These are phyloP conservation scores for Pachysolen tannophilus DNA, from an alignment of 805 yeast genomes.

Conservation along the genomic window DNA sequence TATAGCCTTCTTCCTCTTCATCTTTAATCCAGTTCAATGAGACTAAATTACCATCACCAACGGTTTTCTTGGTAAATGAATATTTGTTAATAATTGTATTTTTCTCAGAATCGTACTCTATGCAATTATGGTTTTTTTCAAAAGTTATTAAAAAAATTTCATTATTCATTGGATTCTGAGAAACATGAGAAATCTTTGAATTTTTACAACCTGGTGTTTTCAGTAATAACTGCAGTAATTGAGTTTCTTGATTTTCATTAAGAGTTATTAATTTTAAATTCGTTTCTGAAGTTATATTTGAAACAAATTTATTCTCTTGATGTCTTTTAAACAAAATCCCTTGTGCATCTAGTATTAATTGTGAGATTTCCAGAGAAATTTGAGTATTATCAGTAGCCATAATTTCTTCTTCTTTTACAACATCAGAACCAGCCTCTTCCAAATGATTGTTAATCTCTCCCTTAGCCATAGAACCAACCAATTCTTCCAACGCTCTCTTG, in stretches of 20 bases:
- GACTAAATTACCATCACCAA: too few species aligned
- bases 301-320: constrained; percentile 13
- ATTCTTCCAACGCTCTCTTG: constrained; percentile 49
- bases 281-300: constrained; percentile 8
- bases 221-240: too few species aligned
- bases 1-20: too few species aligned
- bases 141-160: background rate
- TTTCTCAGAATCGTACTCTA: constrained; percentile 1
- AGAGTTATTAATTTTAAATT: background rate
- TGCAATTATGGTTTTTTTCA: constrained; percentile 5
- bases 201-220: constrained; percentile 8
- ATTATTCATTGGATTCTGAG: background rate
- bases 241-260: too few species aligned
- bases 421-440: constrained; percentile 15
- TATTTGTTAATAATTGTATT: constrained; percentile 1
- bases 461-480: constrained; percentile 34
- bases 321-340: constrained; percentile 14
- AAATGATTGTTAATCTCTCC: constrained; percentile 9
- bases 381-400: constrained; percentile 1
- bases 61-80: constrained; percentile 5
- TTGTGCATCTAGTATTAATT: constrained; percentile 12
- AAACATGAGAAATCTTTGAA: constrained; percentile 1
- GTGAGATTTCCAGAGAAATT: constrained; percentile 6
- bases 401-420: constrained; percentile 14
- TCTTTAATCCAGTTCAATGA: constrained; percentile 1